These are phyloP conservation scores for Mycena crocata DNA, from an alignment of 768 basidiomycete genomes.

Conservation along the genomic window DNA sequence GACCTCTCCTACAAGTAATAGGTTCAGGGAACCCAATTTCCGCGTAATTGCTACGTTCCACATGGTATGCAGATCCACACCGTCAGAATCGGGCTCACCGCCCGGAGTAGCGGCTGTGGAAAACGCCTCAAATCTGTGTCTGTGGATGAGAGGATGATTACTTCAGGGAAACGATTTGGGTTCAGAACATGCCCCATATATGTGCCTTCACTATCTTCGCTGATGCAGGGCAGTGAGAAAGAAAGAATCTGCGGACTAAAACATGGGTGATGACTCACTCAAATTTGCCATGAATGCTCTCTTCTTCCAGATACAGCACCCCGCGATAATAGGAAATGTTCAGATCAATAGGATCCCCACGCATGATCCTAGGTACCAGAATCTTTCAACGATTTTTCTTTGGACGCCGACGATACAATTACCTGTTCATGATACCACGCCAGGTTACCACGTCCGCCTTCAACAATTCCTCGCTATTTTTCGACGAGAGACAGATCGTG, in stretches of 20 bases:
- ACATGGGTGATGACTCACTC: conserved; percentile 17
- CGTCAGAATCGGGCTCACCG: background rate
- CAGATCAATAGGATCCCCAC: conserved; percentile 5
- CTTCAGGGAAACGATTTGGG: background rate
- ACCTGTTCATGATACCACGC: conserved; percentile 23
- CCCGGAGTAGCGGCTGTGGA: background rate
- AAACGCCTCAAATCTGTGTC: conserved; percentile 23
- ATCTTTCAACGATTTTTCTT: no score
- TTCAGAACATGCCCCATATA: conserved; percentile 12
- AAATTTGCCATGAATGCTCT: background rate
- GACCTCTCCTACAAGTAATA: conserved; percentile 26
- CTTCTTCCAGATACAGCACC: conserved; percentile 25
- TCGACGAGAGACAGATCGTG: background rate
- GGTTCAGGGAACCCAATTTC: conserved; percentile 13
- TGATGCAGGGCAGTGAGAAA: background rate
- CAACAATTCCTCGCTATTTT: conserved; percentile 15
- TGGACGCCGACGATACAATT: background rate
- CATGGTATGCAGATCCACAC: conserved; percentile 8
- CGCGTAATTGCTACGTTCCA: conserved; percentile 15
- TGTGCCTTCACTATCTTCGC: background rate
- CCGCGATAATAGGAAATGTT: conserved; percentile 20
- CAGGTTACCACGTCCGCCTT: conserved; percentile 22
- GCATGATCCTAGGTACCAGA: conserved; percentile 18
- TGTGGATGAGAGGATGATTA: background rate
- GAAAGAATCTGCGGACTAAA: background rate